Conservation (phyloP, 2,329 filamentous ascomycete species). For the Hypoxylon sp. region DNA sequence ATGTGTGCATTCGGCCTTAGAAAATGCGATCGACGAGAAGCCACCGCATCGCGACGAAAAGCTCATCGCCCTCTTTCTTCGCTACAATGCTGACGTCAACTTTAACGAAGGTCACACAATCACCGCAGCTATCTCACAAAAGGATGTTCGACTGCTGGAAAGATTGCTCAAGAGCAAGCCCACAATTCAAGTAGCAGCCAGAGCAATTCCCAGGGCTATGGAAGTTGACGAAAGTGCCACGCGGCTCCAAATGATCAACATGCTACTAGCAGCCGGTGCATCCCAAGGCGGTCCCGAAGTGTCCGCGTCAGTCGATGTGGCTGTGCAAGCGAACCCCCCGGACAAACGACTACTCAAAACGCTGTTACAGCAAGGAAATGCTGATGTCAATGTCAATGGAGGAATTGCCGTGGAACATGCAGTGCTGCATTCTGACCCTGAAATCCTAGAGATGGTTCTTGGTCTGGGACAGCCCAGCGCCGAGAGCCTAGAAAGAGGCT, state of each 20-base stretch:
- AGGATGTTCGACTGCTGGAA: conserved; percentile 63
- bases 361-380: conserved; percentile 66
- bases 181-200: conserved; percentile 63
- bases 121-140: conserved; percentile 63
- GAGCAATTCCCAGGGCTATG: conserved; percentile 66
- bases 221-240: conserved; percentile 59
- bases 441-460: conserved; percentile 65
- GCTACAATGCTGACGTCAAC: conserved; percentile 68
- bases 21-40: conserved; percentile 67
- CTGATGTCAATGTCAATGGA: conserved; percentile 66
- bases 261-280: conserved; percentile 64
- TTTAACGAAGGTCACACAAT: conserved; percentile 67
- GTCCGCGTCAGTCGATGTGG: conserved; percentile 60
- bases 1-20: conserved; percentile 65
- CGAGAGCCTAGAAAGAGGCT: conserved; percentile 60
- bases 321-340: conserved; percentile 62
- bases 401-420: conserved; percentile 60
- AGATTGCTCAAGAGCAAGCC: conserved; percentile 63
- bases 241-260: conserved; percentile 63
- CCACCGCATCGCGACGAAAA: conserved; percentile 64
- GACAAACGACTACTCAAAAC: conserved; percentile 66
- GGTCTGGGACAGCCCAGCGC: conserved; percentile 62
- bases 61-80: conserved; percentile 67
- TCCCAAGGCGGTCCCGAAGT: conserved; percentile 61
- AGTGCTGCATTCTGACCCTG: conserved; percentile 62